Evolutionary conservation across 2,329 filamentous ascomycete species (phyloP), one percentile per base, ranked within the genome.

Genomic region (Dothistroma pini): DNA sequence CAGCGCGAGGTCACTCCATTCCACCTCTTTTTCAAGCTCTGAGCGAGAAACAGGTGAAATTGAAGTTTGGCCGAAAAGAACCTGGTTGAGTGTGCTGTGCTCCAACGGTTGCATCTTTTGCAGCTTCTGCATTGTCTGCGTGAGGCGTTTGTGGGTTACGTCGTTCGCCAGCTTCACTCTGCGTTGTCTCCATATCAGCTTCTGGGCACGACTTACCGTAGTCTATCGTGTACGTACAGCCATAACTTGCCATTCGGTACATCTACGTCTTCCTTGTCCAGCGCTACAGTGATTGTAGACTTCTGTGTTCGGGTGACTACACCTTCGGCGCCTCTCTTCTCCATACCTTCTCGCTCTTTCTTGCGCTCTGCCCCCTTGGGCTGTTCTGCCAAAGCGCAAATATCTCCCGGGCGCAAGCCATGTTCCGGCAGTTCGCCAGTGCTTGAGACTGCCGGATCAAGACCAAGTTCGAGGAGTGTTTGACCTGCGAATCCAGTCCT

Each of bases 401-500:
- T 90, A 74, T 95, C 91, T 1, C 91, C 91, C 0, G 85, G 83
- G 1, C 90, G 82, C 56, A 95, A 78, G 29, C 89, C 89, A 78
- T 93, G 90, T 72, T 91, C 88, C 0, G 88, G 87, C 21, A 93
- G 78, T 4, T 77, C 74, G 21, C 72, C 74, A 44, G 59, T 54
- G 50, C 72, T 75, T 4, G 84, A 81, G 1, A 88, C 83, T 0
- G 91, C 89, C n/a, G 84, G 77, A 70, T 97, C 93, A 0, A 86
- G 80, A 16, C 78, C 80, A 6, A 99, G 85, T 74, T 97, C 93
- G 3, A 97, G 79, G 1, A 99, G 89, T 0, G 90, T 91, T 66
- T 91, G 90, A n/a, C 95, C 95, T 16, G 93, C 95, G 41, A 97
- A 81, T 0, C 95, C 95, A 0, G 95, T 99, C 32, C 93, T 88